Percentiles rank a stretch among this genome's conserved stretches.
Evolutionary conservation across 164 flowering plant species (phyloP).

Genomic region (Vitis cinerea): DNA sequence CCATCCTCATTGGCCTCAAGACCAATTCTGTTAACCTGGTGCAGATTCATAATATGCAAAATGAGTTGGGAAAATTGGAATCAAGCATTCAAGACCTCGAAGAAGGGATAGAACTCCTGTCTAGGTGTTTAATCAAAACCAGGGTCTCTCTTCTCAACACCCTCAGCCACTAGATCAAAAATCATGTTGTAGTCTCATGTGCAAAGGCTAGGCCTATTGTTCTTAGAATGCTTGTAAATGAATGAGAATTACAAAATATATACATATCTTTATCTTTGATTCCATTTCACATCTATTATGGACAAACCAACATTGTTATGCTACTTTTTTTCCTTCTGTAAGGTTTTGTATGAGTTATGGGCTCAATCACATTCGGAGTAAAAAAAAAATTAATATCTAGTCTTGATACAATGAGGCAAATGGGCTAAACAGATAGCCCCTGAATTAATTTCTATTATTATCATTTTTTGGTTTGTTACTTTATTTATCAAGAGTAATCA

Average conservation of each 20-base stretch:
- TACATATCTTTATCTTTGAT: too few relatives aligned
- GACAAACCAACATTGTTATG: too few relatives aligned
- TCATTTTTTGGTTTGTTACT: too few relatives aligned
- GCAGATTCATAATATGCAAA: constrained; percentile 11
- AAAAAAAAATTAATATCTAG: too few relatives aligned
- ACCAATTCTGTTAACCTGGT: constrained; percentile 2
- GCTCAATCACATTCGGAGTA: too few relatives aligned
- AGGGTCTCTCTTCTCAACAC: constrained; percentile 50
- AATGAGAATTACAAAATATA: neutral
- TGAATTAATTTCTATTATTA: too few relatives aligned
- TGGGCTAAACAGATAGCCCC: too few relatives aligned
- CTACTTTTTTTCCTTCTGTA: too few relatives aligned
- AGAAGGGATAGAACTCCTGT: constrained; percentile 34
- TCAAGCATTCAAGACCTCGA: constrained; percentile 37
- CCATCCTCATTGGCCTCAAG: neutral
- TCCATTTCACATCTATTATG: too few relatives aligned
- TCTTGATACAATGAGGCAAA: too few relatives aligned
- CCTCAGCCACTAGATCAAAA: constrained; percentile 26
- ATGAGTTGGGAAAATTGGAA: constrained; percentile 25
- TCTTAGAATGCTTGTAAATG: neutral
- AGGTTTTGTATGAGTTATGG: too few relatives aligned
- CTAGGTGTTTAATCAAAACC: constrained; percentile 33
- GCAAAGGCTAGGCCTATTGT: neutral
- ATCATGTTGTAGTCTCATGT: neutral
- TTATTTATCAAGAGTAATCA: too few relatives aligned